phyloP scores from a whole-genome alignment of 306 rosid species.

The Vigna angularis region DNA sequence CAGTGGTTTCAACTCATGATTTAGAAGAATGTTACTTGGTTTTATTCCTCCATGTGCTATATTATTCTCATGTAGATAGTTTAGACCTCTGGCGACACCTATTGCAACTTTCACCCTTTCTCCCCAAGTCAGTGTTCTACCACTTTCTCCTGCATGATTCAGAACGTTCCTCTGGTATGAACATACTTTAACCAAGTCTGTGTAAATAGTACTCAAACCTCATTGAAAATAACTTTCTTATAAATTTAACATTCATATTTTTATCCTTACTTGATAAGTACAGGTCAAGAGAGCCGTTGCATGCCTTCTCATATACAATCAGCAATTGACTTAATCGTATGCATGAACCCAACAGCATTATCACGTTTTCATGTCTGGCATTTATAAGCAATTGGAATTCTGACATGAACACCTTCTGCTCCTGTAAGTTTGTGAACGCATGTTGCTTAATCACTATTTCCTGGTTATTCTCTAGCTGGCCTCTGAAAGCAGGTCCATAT shows the following conservation, averaged over 20 bases:
- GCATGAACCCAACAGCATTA: constrained; percentile 74
- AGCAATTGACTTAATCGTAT: constrained; percentile 57
- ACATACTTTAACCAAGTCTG: constrained; percentile 1
- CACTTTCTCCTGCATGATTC: constrained; percentile 55
- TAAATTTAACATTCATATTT: neutral
- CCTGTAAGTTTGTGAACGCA: constrained; percentile 61
- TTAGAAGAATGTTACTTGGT: constrained; percentile 81
- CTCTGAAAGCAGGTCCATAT: constrained; percentile 66
- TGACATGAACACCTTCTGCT: constrained; percentile 59
- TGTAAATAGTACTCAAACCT: neutral
- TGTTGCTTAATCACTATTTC: constrained; percentile 74
- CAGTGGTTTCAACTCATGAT: constrained; percentile 71
- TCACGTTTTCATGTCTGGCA: constrained; percentile 77
- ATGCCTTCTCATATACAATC: constrained; percentile 71
- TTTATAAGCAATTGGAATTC: constrained; percentile 64
- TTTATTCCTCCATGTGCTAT: constrained; percentile 79
- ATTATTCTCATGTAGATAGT: constrained; percentile 68
- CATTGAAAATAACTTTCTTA: constrained; percentile 11
- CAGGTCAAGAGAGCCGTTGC: constrained; percentile 77
- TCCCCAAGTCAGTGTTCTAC: constrained; percentile 67
- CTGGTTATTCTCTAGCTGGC: constrained; percentile 53
- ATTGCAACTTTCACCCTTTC: constrained; percentile 78
- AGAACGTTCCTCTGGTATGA: constrained; percentile 5
- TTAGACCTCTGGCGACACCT: constrained; percentile 73
- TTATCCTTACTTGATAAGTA: constrained; percentile 69